Base-by-base conservation (phyloP, 1,284 basidiomycete genomes). In the Inonotus obliquus region DNA sequence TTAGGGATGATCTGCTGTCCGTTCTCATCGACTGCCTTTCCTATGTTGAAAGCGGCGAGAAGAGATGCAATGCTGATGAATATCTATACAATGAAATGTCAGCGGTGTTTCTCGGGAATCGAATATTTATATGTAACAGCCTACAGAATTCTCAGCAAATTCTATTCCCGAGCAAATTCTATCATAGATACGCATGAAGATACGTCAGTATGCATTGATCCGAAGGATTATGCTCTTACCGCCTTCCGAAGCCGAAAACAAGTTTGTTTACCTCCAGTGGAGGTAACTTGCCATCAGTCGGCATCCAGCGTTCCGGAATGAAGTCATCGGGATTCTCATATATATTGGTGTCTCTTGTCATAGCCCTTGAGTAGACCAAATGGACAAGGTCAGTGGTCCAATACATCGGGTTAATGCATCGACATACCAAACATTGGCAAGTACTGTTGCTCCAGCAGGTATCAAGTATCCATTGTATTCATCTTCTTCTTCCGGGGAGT, bases 401-500 rank as follows among this genome's bases (percentile, higher is more conserved):
- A 13, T 39, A 10, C 11, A 17, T 5, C 11, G 1, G 38, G n/a
- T 39, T 2, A 39, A 17, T 17, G n/a, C n/a, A n/a, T n/a, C 1
- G 6, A 39, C 65, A 19, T 54, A 70, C 73, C 72, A 73, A 1
- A 70, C 55, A 58, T 73, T 73, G 1, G 69, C 60, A 32, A 72
- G 65, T 5, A 73, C 66, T 19, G 65, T 51, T 4, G 69, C 65
- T 1, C 69, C 69, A 32, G 68, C 68, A 1, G 71, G 60, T 2
- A 61, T 48, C 35, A 62, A 57, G 19, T 51, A 57, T 2, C 49
- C 61, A 32, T 57, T 53, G 41, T 62, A 62, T 6, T 37, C n/a
- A 23, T 62, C 61, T 27, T 62, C 61, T 55, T 62, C n/a, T 19
- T 25, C 45, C 13, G 57, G 25, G 7, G 41, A 44, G 45, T 66